phyloP scores from a whole-genome alignment of 768 basidiomycete genomes.

The Phanerochaete sordida region DNA sequence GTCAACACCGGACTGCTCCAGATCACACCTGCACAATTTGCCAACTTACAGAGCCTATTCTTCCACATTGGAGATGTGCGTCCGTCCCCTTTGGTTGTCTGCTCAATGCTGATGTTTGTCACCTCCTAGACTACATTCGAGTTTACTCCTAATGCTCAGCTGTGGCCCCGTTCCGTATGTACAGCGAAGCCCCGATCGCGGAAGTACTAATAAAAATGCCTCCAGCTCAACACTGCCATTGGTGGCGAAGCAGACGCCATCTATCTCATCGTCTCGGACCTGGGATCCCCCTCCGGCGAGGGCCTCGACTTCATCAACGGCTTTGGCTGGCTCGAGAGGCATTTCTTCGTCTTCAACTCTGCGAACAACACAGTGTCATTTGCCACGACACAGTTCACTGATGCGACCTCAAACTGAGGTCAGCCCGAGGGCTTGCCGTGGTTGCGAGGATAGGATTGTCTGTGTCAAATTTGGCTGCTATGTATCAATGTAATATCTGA shows the following conservation, averaged over 20 bases:
- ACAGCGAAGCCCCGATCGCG: background rate
- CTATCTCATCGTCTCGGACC: slow-evolving; percentile 7
- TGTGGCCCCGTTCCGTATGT: slow-evolving; percentile 29
- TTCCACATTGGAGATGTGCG: slow-evolving; percentile 18
- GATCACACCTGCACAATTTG: slow-evolving; percentile 19
- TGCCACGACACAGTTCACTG: slow-evolving; percentile 30
- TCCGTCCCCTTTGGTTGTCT: background rate
- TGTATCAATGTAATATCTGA: too few species aligned
- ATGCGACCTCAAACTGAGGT: slow-evolving; percentile 24
- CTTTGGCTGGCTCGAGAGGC: slow-evolving; percentile 3
- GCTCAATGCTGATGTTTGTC: too few species aligned
- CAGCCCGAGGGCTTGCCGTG: too few species aligned
- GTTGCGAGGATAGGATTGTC: too few species aligned
- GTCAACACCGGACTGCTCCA: slow-evolving; percentile 16
- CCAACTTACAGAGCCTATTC: slow-evolving; percentile 18
- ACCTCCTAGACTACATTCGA: slow-evolving; percentile 26
- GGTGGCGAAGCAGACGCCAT: slow-evolving; percentile 2
- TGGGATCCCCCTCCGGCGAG: slow-evolving; percentile 4
- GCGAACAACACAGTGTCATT: slow-evolving; percentile 29
- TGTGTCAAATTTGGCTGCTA: too few species aligned
- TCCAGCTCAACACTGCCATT: slow-evolving; percentile 8
- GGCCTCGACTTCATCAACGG: slow-evolving; percentile 11
- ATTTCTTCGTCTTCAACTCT: slow-evolving; percentile 16
- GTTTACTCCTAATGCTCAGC: slow-evolving; percentile 40
- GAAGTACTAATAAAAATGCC: too few species aligned